These are phyloP conservation scores for Acanthamoeba culbertsoni DNA, from an alignment of 208 protist genomes.

Conservation along the genomic window DNA sequence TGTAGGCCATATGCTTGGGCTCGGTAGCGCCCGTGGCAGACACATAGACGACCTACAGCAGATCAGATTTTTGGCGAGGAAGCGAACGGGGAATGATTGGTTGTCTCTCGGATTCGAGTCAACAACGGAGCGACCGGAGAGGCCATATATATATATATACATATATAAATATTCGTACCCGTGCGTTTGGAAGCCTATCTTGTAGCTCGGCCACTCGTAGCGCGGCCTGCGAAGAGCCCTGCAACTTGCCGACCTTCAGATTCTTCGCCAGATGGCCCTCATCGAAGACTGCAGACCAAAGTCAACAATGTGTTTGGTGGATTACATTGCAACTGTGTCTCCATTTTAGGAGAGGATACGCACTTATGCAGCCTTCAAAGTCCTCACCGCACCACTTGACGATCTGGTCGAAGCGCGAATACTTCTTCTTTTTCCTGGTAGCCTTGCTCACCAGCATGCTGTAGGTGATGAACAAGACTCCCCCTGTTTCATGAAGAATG, in stretches of 20 bases:
- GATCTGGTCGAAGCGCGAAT: background rate
- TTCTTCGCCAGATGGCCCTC: slow-evolving; percentile 63
- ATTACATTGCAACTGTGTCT: too few relatives aligned
- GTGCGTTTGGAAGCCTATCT: background rate
- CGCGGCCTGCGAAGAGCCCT: background rate
- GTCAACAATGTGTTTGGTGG: too few relatives aligned
- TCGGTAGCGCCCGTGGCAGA: slow-evolving; percentile 42
- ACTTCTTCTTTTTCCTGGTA: background rate
- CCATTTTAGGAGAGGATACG: too few relatives aligned
- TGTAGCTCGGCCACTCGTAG: background rate
- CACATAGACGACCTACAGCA: background rate
- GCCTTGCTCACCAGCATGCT: slow-evolving; percentile 34
- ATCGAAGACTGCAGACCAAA: slow-evolving; percentile 31
- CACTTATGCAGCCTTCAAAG: background rate
- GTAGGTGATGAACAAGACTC: slow-evolving; percentile 56
- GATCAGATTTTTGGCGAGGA: too few relatives aligned
- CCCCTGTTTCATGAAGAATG: background rate
- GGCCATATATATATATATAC: too few relatives aligned
- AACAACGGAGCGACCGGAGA: too few relatives aligned
- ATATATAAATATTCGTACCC: too few relatives aligned
- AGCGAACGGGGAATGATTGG: background rate
- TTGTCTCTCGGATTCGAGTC: too few relatives aligned
- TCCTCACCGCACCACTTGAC: background rate
- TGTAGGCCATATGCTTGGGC: slow-evolving; percentile 47
- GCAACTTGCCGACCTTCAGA: background rate